phyloP scores from a whole-genome alignment of 2,329 filamentous ascomycete species.

The Epichloe gansuensis region DNA sequence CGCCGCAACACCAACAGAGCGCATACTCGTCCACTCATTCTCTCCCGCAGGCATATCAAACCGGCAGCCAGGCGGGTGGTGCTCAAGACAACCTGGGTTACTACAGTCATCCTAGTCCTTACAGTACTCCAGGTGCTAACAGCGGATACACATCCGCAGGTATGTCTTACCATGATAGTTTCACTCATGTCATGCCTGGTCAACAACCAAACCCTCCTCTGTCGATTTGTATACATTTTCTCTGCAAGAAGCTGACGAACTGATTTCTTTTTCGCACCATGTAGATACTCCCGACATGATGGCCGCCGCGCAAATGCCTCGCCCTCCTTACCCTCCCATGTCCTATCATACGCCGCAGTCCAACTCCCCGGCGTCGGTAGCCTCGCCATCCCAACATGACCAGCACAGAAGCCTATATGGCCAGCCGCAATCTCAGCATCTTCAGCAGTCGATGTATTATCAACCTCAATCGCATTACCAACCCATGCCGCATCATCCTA shows the following conservation, averaged over 20 bases:
- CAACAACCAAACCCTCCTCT: no score
- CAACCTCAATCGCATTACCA: slow-evolving; percentile 48
- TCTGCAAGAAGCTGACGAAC: neutral
- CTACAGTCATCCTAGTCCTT: slow-evolving; percentile 67
- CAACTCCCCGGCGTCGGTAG: slow-evolving; percentile 85
- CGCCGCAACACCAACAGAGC: slow-evolving; percentile 47
- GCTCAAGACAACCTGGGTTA: slow-evolving; percentile 59
- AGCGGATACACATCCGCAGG: slow-evolving; percentile 81
- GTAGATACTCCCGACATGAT: slow-evolving; percentile 53
- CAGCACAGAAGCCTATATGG: slow-evolving; percentile 81
- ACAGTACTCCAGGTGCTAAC: slow-evolving; percentile 69
- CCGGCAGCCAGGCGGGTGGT: slow-evolving; percentile 48
- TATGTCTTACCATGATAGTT: slow-evolving; percentile 33
- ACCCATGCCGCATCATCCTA: slow-evolving; percentile 52
- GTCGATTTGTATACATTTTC: neutral
- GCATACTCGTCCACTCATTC: slow-evolving; percentile 59
- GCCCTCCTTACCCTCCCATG: slow-evolving; percentile 76
- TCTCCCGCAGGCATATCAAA: slow-evolving; percentile 54
- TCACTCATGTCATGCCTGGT: neutral
- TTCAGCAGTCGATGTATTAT: slow-evolving; percentile 74
- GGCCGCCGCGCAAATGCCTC: slow-evolving; percentile 57
- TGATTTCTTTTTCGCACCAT: neutral
- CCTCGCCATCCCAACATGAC: slow-evolving; percentile 79
- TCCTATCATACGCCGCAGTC: slow-evolving; percentile 89
- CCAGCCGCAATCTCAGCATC: slow-evolving; percentile 65